Conservation (phyloP, 2,329 filamentous ascomycete species). For the Neospermospora avenae region DNA sequence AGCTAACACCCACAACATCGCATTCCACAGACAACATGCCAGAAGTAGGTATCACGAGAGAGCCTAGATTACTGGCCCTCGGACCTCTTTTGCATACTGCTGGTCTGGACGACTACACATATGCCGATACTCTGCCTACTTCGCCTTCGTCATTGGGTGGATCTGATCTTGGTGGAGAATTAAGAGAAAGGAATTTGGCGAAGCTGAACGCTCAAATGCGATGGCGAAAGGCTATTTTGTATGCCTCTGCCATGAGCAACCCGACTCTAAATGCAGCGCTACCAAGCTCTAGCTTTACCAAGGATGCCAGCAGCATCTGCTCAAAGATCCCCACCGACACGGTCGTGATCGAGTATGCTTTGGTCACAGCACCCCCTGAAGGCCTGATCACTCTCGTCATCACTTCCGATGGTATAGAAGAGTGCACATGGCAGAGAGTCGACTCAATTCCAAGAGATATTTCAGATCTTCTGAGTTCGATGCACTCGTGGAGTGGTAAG, state of each 20-base stretch:
- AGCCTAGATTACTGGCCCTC: not conserved
- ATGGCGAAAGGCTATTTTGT: slow-evolving; percentile 3
- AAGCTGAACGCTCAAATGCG: not conserved
- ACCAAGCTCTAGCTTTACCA: slow-evolving; percentile 2
- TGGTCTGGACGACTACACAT: slow-evolving; percentile 4
- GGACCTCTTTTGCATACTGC: slow-evolving; percentile 3
- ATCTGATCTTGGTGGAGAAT: not conserved
- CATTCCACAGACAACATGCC: not conserved
- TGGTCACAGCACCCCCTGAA: not conserved
- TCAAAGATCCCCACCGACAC: slow-evolving; percentile 1
- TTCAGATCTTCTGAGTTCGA: not conserved
- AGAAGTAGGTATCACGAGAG: not conserved
- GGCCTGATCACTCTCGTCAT: slow-evolving; percentile 3
- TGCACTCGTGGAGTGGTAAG: not conserved
- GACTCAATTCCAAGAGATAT: not conserved
- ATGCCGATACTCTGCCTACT: not conserved
- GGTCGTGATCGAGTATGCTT: slow-evolving; percentile 2
- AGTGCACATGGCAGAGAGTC: slow-evolving; percentile 4
- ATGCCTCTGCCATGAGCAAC: slow-evolving; percentile 1
- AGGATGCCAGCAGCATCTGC: slow-evolving; percentile 1
- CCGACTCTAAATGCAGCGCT: slow-evolving; percentile 3
- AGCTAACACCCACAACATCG: not conserved
- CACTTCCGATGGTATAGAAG: slow-evolving; percentile 2
- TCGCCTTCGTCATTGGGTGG: slow-evolving; percentile 3
- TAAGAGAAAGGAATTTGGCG: not conserved